Conservation (phyloP, 768 basidiomycete genomes). For the Mycena latifolia region DNA sequence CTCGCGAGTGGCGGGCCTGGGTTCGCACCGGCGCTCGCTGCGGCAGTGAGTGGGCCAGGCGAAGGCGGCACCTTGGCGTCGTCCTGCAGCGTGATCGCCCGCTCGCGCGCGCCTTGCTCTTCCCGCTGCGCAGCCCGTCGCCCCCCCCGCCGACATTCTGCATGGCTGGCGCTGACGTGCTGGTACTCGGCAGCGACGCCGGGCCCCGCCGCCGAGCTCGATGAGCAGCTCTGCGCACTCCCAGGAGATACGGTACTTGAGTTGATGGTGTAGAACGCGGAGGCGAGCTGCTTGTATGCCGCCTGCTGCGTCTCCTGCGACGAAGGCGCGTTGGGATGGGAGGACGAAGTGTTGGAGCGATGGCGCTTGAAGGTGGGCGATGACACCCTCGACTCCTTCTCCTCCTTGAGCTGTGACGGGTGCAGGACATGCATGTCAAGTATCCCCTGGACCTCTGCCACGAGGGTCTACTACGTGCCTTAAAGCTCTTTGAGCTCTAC, state of each 20-base stretch:
- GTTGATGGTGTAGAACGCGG: conserved; percentile 73
- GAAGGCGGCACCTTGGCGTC: conserved; percentile 56
- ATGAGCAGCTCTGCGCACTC: conserved; percentile 91
- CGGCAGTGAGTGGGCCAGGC: conserved; percentile 8
- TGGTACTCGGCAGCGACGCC: conserved; percentile 54
- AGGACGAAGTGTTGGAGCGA: conserved; percentile 37
- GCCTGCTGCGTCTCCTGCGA: conserved; percentile 46
- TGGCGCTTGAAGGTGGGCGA: conserved; percentile 36
- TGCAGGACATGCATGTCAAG: conserved; percentile 57
- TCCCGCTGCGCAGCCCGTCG: conserved; percentile 46
- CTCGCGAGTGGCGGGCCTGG: conserved; percentile 47
- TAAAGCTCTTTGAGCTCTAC: conserved; percentile 84
- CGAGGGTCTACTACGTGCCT: conserved; percentile 64
- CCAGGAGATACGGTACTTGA: conserved; percentile 88
- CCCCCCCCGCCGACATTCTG: conserved; percentile 42
- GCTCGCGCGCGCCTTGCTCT: conserved; percentile 62
- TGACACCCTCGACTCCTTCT: conserved; percentile 22
- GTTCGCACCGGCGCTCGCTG: conserved; percentile 23
- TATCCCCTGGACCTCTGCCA: conserved; percentile 64
- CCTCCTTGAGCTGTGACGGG: conserved; percentile 22
- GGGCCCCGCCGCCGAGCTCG: conserved; percentile 86
- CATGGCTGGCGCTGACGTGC: conserved; percentile 54
- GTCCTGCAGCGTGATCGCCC: conserved; percentile 81
- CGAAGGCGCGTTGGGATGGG: conserved; percentile 42
- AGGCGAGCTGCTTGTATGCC: conserved; percentile 69